Conservation (phyloP, 1,139 yeast genomes). For the Hyphopichia khmerensis region DNA sequence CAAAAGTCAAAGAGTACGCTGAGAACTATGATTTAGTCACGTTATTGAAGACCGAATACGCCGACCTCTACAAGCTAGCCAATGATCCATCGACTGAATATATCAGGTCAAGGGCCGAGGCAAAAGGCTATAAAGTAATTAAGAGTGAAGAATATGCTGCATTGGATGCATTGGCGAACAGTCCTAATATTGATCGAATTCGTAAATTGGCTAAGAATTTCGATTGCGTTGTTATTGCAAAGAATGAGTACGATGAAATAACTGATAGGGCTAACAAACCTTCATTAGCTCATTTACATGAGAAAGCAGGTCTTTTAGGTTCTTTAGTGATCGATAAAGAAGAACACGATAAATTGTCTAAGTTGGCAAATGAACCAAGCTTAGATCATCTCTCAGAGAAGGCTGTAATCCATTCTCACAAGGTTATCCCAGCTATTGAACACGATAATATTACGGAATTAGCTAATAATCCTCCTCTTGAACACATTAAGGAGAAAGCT, state of each 20-base stretch:
- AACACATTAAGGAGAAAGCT: slow-evolving; percentile 24
- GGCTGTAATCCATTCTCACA: slow-evolving; percentile 16
- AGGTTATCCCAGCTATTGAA: slow-evolving; percentile 16
- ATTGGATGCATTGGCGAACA: slow-evolving; percentile 24
- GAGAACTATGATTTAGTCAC: slow-evolving; percentile 36
- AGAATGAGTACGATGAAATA: slow-evolving; percentile 14
- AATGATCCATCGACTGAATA: slow-evolving; percentile 24
- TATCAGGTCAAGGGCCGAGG: background rate
- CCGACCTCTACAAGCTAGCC: slow-evolving; percentile 34
- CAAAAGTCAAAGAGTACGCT: slow-evolving; percentile 35
- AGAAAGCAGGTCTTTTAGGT: slow-evolving; percentile 9
- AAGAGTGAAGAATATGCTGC: slow-evolving; percentile 14
- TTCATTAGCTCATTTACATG: slow-evolving; percentile 10
- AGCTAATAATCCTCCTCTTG: slow-evolving; percentile 25
- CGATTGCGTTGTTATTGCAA: slow-evolving; percentile 9
- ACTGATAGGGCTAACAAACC: slow-evolving; percentile 11
- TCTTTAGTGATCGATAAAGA: background rate
- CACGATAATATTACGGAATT: slow-evolving; percentile 10
- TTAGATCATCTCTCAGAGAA: slow-evolving; percentile 10
- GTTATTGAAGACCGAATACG: slow-evolving; percentile 31
- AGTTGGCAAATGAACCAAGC: slow-evolving; percentile 11
- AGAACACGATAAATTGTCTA: slow-evolving; percentile 10
- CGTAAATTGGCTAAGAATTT: slow-evolving; percentile 5
- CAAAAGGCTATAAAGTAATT: background rate
- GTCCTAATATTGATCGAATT: slow-evolving; percentile 4